phyloP scores from a whole-genome alignment of 345 rosid species.

The Ceriops zippeliana region DNA sequence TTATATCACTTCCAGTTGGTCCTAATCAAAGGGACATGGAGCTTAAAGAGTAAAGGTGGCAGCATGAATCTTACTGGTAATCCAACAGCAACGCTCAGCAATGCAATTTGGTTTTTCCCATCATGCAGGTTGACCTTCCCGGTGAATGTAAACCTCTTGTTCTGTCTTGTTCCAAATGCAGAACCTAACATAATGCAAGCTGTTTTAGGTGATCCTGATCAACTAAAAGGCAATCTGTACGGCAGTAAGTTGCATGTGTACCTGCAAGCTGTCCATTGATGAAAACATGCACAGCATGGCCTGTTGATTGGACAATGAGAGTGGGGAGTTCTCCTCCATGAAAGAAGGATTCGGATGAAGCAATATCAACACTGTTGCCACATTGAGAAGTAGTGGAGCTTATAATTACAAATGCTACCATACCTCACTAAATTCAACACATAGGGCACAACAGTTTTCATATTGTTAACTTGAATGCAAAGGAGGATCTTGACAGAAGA shows the following conservation, averaged over 20 bases:
- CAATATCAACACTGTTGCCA: constrained; percentile 65
- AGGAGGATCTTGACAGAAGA: not conserved
- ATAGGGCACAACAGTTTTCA: not conserved
- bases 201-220: not conserved
- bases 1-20: not conserved
- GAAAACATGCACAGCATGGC: constrained; percentile 91
- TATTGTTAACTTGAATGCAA: not conserved
- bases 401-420: not conserved
- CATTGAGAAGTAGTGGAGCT: constrained; percentile 7
- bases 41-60: not conserved
- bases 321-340: constrained; percentile 90
- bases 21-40: not conserved
- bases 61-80: constrained; percentile 61
- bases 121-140: constrained; percentile 75
- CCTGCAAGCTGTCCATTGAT: constrained; percentile 89
- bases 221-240: not conserved
- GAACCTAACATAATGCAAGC: constrained; percentile 51
- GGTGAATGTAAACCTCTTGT: constrained; percentile 61
- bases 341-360: constrained; percentile 74
- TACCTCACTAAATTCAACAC: not conserved
- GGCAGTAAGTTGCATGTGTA: constrained; percentile 21
- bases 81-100: constrained; percentile 93
- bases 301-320: constrained; percentile 82
- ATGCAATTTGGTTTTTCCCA: constrained; percentile 86
- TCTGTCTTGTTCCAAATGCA: constrained; percentile 78